Evolutionary conservation across 495 filamentous ascomycete species (phyloP), one percentile per base, ranked within the genome.

Genomic region (Annulohypoxylon stygium): DNA sequence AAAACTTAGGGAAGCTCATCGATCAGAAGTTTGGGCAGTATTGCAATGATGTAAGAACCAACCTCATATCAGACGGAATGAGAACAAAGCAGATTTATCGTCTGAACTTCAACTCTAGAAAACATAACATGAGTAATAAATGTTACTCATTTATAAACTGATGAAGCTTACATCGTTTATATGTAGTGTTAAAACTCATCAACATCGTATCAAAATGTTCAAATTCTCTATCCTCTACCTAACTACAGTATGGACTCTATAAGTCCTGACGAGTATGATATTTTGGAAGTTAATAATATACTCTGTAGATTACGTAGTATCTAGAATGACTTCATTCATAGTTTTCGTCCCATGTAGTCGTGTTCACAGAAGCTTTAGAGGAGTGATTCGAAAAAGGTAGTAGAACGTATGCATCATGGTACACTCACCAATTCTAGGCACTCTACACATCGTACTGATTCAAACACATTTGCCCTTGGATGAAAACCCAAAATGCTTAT

Each of bases 361-460:
- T 8, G 20, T 20, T 14, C 7, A 47, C 8, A 20, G 16, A 18
- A 16, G 43, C 4, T 47, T 47, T 7, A 2, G 2, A 47, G 43
- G n/a, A 20, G 16, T 47, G 43, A 54, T 54, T 33, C 2, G 3
- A 25, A n/a, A 54, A 33, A 23, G 20, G 12, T 12, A 33, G 12
- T 12, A n/a, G 50, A n/a, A 2, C 4, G 12, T 2, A 33, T 54
- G 25, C 4, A 14, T 54, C 50, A 54, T 11, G 50, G 33, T 33
- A 54, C 50, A 54, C 25, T 54, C 50, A 54, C 50, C n/a, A 54
- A 26, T 8, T 23, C 20, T 45, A 16, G 5, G n/a, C 18, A 47
- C 12, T 43, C 12, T 30, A 6, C n/a, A 54, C 20, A 6, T 54
- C 11, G 12, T 14, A 30, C 30, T 54, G 10, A 30, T 5, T 12